Percentiles rank a stretch among this genome's conserved stretches.
These are phyloP conservation scores for Tolypocladium tundrense DNA, from an alignment of 2,329 filamentous ascomycete genomes.

Conservation along the genomic window DNA sequence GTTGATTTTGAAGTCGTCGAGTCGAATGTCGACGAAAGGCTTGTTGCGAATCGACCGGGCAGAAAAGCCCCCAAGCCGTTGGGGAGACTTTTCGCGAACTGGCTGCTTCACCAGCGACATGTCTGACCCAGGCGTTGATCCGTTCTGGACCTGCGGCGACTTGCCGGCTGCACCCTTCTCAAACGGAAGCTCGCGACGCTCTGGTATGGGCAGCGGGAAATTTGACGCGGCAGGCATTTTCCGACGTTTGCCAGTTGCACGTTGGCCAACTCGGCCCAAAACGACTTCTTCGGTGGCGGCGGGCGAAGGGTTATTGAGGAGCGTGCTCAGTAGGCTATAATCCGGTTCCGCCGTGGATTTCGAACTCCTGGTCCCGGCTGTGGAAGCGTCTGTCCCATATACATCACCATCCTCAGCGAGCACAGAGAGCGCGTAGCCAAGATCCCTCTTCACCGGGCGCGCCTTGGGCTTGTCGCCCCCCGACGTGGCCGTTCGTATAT, in stretches of 20 bases:
- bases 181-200: conserved; percentile 32
- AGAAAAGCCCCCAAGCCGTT: conserved; percentile 8
- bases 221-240: background rate
- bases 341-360: conserved; percentile 2
- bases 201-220: conserved; percentile 22
- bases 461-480: conserved; percentile 11
- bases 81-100: conserved; percentile 7
- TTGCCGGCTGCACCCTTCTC: conserved; percentile 12
- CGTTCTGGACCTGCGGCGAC: background rate
- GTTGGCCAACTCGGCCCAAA: conserved; percentile 11
- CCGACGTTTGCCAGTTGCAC: conserved; percentile 6
- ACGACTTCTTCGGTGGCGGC: conserved; percentile 9
- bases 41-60: conserved; percentile 42
- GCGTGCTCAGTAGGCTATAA: conserved; percentile 19
- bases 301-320: conserved; percentile 18
- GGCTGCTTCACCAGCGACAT: conserved; percentile 7
- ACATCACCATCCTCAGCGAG: conserved; percentile 39
- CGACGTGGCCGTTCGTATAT: conserved; percentile 15
- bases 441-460: conserved; percentile 10
- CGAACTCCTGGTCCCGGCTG: conserved; percentile 2
- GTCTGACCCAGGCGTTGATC: conserved; percentile 4
- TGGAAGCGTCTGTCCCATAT: conserved; percentile 1
- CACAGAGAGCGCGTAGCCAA: conserved; percentile 26
- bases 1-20: conserved; percentile 77
- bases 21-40: conserved; percentile 44